Conservation (phyloP, 2,329 filamentous ascomycete genomes). For the Colletotrichum kahawae region DNA sequence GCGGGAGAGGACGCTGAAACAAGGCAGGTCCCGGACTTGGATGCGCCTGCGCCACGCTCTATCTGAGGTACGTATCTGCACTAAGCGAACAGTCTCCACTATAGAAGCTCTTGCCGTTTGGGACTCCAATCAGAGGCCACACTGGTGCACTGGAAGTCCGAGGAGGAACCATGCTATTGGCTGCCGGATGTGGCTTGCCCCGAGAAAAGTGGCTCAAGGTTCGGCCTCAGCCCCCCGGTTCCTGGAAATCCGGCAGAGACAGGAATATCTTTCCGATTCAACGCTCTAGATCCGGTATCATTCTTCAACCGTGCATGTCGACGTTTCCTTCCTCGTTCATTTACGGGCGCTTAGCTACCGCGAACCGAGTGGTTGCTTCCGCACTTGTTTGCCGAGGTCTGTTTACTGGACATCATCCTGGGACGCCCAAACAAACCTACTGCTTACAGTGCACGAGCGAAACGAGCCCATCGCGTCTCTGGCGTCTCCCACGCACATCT, state of each 20-base stretch:
- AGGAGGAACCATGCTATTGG: neutral
- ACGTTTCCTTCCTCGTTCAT: neutral
- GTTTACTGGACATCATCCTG: neutral
- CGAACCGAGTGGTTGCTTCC: neutral
- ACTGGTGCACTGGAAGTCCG: neutral
- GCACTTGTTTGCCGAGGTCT: neutral
- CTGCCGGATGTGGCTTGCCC: neutral
- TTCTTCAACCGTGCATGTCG: neutral
- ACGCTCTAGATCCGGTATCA: neutral
- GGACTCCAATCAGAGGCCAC: neutral
- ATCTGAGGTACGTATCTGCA: neutral
- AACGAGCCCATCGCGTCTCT: neutral
- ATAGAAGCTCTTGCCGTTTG: neutral
- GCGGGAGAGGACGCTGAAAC: neutral
- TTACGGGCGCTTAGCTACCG: neutral
- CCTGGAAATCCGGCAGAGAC: neutral
- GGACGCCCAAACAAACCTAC: neutral
- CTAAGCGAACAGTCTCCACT: neutral
- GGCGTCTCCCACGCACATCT: neutral
- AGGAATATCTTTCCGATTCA: neutral
- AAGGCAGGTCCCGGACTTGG: neutral
- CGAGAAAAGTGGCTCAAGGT: neutral
- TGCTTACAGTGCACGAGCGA: neutral
- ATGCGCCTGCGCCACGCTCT: constrained; percentile 2
- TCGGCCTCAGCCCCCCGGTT: neutral